Conservation (phyloP, 441 rosid genomes). For the Populus hybrid region DNA sequence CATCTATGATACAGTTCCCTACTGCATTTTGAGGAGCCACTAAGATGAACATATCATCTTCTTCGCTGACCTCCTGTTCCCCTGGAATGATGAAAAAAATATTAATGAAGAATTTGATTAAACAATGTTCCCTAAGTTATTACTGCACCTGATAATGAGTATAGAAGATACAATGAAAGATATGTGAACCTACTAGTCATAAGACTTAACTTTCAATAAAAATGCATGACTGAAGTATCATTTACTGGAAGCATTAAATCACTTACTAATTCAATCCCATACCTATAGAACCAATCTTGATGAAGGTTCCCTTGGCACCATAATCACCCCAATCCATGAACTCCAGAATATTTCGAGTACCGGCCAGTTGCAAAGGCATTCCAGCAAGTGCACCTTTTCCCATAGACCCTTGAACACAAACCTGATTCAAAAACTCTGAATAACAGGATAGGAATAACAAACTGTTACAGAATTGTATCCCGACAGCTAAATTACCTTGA, state of each 20-base stretch:
- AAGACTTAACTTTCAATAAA: not conserved
- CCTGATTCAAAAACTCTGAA: slow-evolving; percentile 41
- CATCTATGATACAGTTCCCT: slow-evolving; percentile 91
- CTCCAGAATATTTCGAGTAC: slow-evolving; percentile 84
- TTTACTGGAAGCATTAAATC: not conserved
- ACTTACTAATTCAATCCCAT: slow-evolving; percentile 1
- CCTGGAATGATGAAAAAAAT: slow-evolving; percentile 35
- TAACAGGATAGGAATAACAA: slow-evolving; percentile 2
- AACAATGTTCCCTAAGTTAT: not conserved
- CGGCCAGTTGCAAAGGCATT: slow-evolving; percentile 95
- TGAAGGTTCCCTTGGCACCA: slow-evolving; percentile 75
- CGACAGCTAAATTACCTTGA: slow-evolving; percentile 51
- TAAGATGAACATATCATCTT: slow-evolving; percentile 84
- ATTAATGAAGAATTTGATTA: not conserved
- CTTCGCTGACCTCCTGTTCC: slow-evolving; percentile 72
- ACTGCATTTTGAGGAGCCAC: slow-evolving; percentile 98
- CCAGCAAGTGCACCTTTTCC: slow-evolving; percentile 96
- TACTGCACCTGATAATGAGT: not conserved
- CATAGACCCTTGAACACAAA: slow-evolving; percentile 99
- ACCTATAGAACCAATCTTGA: slow-evolving; percentile 91
- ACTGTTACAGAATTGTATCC: not conserved
- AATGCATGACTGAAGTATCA: not conserved
- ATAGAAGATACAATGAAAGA: not conserved
- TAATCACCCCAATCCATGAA: slow-evolving; percentile 95
- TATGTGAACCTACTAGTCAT: not conserved